Evolutionary conservation across 2,329 filamentous ascomycete species (phyloP).

Genomic region (Cladosporium sp.): DNA sequence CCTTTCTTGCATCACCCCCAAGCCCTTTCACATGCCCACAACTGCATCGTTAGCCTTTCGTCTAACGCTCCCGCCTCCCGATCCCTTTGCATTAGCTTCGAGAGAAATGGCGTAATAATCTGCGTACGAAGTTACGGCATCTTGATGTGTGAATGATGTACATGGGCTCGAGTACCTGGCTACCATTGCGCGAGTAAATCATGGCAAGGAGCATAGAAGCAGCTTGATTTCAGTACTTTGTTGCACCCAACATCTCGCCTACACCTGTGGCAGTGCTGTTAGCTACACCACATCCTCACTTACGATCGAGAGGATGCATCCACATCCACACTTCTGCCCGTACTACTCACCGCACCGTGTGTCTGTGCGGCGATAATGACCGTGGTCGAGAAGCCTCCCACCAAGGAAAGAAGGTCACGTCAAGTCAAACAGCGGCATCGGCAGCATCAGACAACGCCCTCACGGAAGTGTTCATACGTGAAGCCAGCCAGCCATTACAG

Average conservation of each 20-base stretch:
- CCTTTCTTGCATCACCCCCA: neutral
- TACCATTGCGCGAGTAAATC: neutral
- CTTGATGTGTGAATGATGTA: neutral
- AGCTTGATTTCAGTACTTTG: neutral
- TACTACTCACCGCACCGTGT: neutral
- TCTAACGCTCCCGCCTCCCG: neutral
- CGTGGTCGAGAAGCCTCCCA: neutral
- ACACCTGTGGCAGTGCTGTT: no score
- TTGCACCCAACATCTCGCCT: no score
- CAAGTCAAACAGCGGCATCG: neutral
- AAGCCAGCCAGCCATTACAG: neutral
- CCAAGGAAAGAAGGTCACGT: neutral
- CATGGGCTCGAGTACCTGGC: neutral
- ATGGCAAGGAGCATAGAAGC: neutral
- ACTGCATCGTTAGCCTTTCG: neutral
- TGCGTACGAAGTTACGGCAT: neutral
- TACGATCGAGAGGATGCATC: neutral
- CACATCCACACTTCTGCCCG: neutral
- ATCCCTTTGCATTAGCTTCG: constrained; percentile 1
- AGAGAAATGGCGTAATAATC: neutral
- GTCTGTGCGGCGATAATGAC: neutral
- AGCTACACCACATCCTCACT: no score
- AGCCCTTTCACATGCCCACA: constrained; percentile 8
- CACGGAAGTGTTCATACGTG: neutral
- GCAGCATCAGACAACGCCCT: neutral